Conservation (phyloP, 208 protist genomes). For the Endotrypanum monterogeii region DNA sequence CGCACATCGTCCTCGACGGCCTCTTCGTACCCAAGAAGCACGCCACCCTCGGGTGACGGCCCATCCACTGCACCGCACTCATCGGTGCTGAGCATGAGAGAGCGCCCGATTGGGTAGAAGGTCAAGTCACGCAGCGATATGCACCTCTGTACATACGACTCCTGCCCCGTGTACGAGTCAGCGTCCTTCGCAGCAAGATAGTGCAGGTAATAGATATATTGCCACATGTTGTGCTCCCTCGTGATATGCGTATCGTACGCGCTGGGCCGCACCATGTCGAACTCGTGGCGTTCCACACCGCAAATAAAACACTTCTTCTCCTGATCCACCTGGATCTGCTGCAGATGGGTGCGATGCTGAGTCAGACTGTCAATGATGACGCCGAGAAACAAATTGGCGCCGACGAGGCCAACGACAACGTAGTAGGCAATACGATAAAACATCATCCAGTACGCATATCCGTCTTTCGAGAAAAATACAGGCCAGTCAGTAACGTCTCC, state of each 20-base stretch:
- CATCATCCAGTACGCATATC: slow-evolving; percentile 80
- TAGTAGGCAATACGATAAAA: slow-evolving; percentile 92
- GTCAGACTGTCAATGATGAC: slow-evolving; percentile 94
- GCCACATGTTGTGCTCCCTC: slow-evolving; percentile 96
- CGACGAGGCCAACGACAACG: slow-evolving; percentile 79
- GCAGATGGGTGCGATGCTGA: slow-evolving; percentile 67
- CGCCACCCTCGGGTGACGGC: not conserved
- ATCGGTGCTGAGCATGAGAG: slow-evolving; percentile 49
- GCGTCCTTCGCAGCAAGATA: slow-evolving; percentile 75
- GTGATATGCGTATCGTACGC: slow-evolving; percentile 86
- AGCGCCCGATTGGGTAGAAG: slow-evolving; percentile 80
- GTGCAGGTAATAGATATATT: slow-evolving; percentile 94
- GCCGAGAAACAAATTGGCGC: slow-evolving; percentile 93
- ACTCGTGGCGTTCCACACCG: slow-evolving; percentile 77
- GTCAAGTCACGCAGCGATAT: slow-evolving; percentile 54
- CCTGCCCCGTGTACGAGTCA: slow-evolving; percentile 74
- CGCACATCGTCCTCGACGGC: not conserved
- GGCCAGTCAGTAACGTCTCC: slow-evolving; percentile 76
- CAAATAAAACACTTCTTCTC: slow-evolving; percentile 94
- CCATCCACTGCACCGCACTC: slow-evolving; percentile 15
- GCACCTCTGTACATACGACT: slow-evolving; percentile 71
- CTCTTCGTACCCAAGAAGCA: not conserved
- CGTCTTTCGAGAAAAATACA: slow-evolving; percentile 43
- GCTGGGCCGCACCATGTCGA: slow-evolving; percentile 72
- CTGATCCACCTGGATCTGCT: slow-evolving; percentile 67